Evolutionary conservation across 2,329 filamentous ascomycete species (phyloP).

Genomic region (Sporothrix curviconia): DNA sequence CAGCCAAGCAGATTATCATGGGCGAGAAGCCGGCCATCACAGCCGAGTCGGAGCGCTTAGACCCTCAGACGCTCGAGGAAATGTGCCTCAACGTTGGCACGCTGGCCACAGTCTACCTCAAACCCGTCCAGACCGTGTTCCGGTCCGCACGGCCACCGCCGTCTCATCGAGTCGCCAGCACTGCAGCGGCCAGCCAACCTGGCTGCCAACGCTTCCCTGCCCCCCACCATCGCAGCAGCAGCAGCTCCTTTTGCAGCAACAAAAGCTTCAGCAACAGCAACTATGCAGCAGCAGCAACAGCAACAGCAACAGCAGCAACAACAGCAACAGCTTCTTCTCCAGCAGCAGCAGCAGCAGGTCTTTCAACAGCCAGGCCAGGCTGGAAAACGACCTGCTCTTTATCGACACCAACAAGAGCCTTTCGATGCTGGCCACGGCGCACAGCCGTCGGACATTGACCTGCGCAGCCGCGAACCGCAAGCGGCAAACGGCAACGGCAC

Average conservation of each 20-base stretch:
- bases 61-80: conserved; percentile 85
- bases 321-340: conserved; percentile 6
- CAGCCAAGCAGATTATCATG: conserved; percentile 88
- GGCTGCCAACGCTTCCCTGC: conserved; percentile 4
- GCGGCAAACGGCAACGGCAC: conserved; percentile 16
- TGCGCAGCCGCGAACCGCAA: conserved; percentile 29
- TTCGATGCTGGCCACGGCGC: conserved; percentile 49
- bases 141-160: conserved; percentile 74
- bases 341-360: conserved; percentile 9
- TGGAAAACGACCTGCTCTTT: conserved; percentile 24
- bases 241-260: conserved; percentile 9
- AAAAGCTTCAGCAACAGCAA: conserved; percentile 8
- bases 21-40: conserved; percentile 95
- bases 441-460: conserved; percentile 45
- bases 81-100: conserved; percentile 97
- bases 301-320: conserved; percentile 14
- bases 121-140: conserved; percentile 96
- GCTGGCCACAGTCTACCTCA: conserved; percentile 92
- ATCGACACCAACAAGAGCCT: conserved; percentile 53
- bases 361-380: conserved; percentile 8
- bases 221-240: conserved; percentile 12
- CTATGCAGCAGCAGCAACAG: conserved; percentile 7
- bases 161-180: conserved; percentile 74
- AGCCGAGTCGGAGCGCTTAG: conserved; percentile 89
- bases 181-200: conserved; percentile 68